Evolutionary conservation across 352 stramenopile genomes (phyloP), one percentile per base, ranked within the genome.

Genomic region (Discostella stelligera): DNA sequence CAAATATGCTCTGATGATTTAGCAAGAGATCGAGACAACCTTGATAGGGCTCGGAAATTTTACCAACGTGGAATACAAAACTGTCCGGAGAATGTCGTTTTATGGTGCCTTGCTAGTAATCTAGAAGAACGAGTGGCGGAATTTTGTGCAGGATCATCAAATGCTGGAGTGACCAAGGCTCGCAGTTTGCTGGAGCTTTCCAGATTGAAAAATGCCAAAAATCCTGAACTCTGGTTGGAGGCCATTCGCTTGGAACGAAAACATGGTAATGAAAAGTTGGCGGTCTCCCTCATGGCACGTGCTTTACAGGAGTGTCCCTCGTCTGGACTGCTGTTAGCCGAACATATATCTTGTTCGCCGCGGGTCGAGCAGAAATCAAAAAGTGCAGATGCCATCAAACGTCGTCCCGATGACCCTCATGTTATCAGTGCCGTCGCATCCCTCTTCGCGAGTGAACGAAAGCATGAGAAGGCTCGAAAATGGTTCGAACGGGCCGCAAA

Each of bases 401-500:
- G 96, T 66, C 98, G 97, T 82, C 96, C 98, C 68, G 98, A 99
- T 61, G 96, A 99, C 86, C 90, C 96, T 2, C 84, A 93, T 11
- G 96, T 99, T n/a, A 98, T 98, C 77, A 83, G 96, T 8, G 95
- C 96, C 6, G 97, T 99, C 8, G 97, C 96, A 0, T 94, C 96
- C 54, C 85, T 99, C 2, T 99, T 99, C 84, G 98, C 95, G 81
- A 89, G 95, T 32, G 94, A 98, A 71, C 89, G 96, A 48, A 99
- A 94, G 53, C 93, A 94, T 56, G 94, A 96, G 6, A 98, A 98
- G 73, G 96, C 95, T 59, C 92, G 96, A 55, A 99, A 98, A 82
- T 99, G 96, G 96, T 96, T 99, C 69, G 95, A 98, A 71, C 91
- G 96, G 41, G 98, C 97, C 0, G 93, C 98, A 23, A 89, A 98